A percentile compares a stretch with the other conserved stretches of the same genome.
phyloP scores from a whole-genome alignment of 2,329 filamentous ascomycete species.

The Ceratocystis ficicola region DNA sequence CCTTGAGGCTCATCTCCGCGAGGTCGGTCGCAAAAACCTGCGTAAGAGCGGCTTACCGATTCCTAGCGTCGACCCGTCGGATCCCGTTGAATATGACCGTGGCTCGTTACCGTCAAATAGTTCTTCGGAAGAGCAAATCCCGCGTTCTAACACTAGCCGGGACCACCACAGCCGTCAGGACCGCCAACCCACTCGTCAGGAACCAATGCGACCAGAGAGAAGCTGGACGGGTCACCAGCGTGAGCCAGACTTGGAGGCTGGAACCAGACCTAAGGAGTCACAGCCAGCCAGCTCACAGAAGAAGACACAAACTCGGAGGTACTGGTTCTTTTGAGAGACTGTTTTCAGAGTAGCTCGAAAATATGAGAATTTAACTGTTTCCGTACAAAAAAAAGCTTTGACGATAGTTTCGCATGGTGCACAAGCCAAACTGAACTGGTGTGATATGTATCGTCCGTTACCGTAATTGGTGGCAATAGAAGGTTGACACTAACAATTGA shows the following conservation, averaged over 20 bases:
- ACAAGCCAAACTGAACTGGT: no score
- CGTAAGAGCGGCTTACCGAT: constrained; percentile 36
- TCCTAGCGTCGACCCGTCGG: constrained; percentile 40
- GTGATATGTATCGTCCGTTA: no score
- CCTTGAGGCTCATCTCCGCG: constrained; percentile 54
- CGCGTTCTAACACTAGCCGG: neutral
- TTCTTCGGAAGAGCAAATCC: neutral
- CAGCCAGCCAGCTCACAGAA: neutral
- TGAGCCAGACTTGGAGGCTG: constrained; percentile 6
- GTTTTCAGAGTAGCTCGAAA: neutral
- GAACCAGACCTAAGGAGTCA: neutral
- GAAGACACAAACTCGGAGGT: neutral
- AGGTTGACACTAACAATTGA: no score
- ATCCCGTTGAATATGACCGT: constrained; percentile 41
- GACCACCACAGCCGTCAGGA: neutral
- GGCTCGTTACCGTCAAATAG: neutral
- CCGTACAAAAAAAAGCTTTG: neutral
- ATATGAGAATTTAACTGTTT: constrained; percentile 3
- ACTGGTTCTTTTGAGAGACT: constrained; percentile 5
- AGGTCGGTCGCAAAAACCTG: constrained; percentile 51
- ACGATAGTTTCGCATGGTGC: neutral
- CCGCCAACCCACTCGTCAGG: constrained; percentile 3
- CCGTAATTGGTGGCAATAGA: no score
- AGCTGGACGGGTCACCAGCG: constrained; percentile 9
- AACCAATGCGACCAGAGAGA: constrained; percentile 6